Evolutionary conservation across 2,329 filamentous ascomycete genomes (phyloP), one percentile per base, ranked within the genome.

Genomic region (Colletotrichum orchidophilum): DNA sequence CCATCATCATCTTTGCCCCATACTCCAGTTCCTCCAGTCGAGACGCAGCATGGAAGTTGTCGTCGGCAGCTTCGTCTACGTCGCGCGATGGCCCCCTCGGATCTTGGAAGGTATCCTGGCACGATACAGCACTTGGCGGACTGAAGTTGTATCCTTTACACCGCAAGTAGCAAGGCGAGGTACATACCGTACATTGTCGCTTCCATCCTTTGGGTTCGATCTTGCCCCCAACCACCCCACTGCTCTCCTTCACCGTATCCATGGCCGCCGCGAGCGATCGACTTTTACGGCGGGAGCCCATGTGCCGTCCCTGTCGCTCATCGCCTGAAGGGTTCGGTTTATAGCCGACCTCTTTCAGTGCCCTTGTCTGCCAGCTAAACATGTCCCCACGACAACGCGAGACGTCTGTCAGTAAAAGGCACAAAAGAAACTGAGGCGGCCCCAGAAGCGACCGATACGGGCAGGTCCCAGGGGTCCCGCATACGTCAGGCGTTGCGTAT

Each of bases 291-390:
- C 54, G 55, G 54, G 59, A 65, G 33, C 49, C 65, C 55, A 64
- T 72, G 65, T 72, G 65, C 35, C 35, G 70, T 72, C 59, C 70
- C 70, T 72, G 70, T 72, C 66, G 70, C 66, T 70, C 70, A 72
- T 57, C 31, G 33, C 70, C 70, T 49, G 60, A 63, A 71, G 53
- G 52, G 58, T 58, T 53, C 31, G 15, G n/a, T 50, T 50, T 39
- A 39, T 60, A 26, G 57, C 50, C 57, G 57, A 50, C 52, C 26
- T 63, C 58, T 55, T 63, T 35, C 66, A 50, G 49, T 31, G 26
- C 13, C 26, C 57, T 29, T 21, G 15, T 26, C 42, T 52, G n/a
- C 21, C n/a, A 52, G 21, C 21, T 52, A 57, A 49, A 39, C 24
- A 62, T 21, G 53, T 68, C 68, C 29, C 63, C 68, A 57, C 58